phyloP scores from a whole-genome alignment of 176 grass and related monocot genomes.

The Alloteropsis semialata region DNA sequence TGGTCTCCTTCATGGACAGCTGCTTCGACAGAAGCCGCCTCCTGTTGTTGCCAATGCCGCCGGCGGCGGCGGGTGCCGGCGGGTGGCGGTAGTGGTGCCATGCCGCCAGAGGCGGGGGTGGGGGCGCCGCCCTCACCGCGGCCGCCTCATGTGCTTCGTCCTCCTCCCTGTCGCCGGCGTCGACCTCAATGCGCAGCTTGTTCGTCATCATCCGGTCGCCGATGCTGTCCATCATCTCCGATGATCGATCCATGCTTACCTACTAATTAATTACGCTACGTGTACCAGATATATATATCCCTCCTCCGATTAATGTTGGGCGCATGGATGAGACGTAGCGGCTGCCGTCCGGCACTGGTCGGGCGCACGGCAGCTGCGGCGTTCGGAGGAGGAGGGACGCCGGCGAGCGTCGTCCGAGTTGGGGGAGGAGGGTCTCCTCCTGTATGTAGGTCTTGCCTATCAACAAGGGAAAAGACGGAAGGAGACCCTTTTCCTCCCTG shows the following conservation, averaged over 20 bases:
- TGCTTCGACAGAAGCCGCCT: slow-evolving; percentile 42
- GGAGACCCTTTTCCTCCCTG: background rate
- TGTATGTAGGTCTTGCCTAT: background rate
- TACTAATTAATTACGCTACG: background rate
- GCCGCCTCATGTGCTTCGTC: background rate
- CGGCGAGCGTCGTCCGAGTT: slow-evolving; percentile 1
- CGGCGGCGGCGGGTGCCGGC: background rate
- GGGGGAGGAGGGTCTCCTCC: background rate
- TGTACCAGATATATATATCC: background rate
- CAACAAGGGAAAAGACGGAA: background rate
- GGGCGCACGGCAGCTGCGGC: background rate
- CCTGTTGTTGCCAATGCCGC: background rate
- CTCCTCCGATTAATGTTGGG: slow-evolving; percentile 2
- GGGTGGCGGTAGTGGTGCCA: background rate
- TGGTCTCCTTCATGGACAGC: slow-evolving; percentile 51
- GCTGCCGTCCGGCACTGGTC: background rate
- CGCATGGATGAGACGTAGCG: background rate
- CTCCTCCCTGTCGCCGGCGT: slow-evolving; percentile 5
- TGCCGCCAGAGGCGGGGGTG: background rate
- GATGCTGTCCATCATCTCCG: slow-evolving; percentile 2
- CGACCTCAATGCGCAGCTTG: background rate
- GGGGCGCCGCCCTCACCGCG: background rate
- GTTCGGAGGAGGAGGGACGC: slow-evolving; percentile 6
- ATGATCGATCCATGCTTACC: background rate
- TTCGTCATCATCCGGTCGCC: background rate